Conservation (phyloP, 2,329 filamentous ascomycete genomes). For the Xenosphaeropsis pyriputrescens region DNA sequence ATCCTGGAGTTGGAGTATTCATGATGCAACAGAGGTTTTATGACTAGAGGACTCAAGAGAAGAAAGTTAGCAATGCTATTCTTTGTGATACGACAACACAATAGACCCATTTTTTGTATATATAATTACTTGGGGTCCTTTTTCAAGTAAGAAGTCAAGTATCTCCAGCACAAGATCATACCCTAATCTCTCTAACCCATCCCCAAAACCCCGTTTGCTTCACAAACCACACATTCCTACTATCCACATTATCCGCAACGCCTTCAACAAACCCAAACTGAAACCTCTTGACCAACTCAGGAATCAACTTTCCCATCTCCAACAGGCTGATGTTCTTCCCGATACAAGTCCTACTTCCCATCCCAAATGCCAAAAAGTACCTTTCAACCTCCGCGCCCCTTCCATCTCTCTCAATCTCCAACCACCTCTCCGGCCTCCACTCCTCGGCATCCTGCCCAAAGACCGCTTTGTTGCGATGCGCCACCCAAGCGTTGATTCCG, state of each 20-base stretch:
- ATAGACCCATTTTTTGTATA: too few species aligned
- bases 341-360: constrained; percentile 26
- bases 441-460: constrained; percentile 25
- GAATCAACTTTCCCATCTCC: constrained; percentile 27
- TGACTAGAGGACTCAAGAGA: too few species aligned
- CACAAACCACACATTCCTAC: constrained; percentile 15
- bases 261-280: constrained; percentile 11
- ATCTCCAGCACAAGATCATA: too few species aligned
- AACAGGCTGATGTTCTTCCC: constrained; percentile 27
- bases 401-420: constrained; percentile 13
- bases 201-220: constrained; percentile 13
- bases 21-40: too few species aligned
- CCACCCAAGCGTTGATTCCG: constrained; percentile 27
- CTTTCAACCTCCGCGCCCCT: neutral
- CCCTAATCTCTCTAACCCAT: constrained; percentile 2
- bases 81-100: too few species aligned
- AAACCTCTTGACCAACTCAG: constrained; percentile 17
- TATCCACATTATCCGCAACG: constrained; percentile 5
- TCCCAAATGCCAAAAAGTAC: constrained; percentile 19
- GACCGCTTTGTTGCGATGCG: constrained; percentile 25
- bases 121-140: too few species aligned
- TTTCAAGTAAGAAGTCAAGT: too few species aligned
- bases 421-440: constrained; percentile 31
- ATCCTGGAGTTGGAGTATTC: too few species aligned
- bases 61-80: too few species aligned